Base-by-base conservation (phyloP, 768 basidiomycete species). In the Royoungia palumana region DNA sequence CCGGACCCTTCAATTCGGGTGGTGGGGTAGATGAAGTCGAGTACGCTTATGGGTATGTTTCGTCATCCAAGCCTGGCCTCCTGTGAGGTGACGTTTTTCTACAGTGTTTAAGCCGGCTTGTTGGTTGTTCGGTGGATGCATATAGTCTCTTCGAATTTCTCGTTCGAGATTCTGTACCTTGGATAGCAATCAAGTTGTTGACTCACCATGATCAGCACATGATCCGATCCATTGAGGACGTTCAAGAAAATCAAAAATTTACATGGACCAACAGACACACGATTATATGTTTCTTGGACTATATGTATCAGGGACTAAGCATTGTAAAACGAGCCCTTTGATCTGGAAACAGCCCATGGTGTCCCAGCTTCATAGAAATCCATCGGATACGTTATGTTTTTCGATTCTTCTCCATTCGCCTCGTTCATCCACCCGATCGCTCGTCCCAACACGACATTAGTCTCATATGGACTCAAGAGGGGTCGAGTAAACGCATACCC, bases 401-500 rank as follows among this genome's bases (percentile, higher is more conserved):
- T 60, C 50, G 54, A 42, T 28, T 49, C 42, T 32, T 50, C 51
- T 44, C 58, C 55, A n/a, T 44, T 63, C 12, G 30, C 53, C 43
- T 67, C 62, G 17, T 75, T 71, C 67, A 78, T 78, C 93, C 92
- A 93, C 22, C 86, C 82, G 43, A 76, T 75, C 1, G 89, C 51
- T 46, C 40, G 53, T 25, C 69, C 90, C 2, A 96, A 75, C 11
- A 85, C 93, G 2, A 98, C 89, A 5, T 85, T 82, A 0, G 89
- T 86, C 68, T 98, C 96, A 63, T 97, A 99, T 1, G 95, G 94
- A 58, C 85, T 94, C 30, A 99, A 70, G 41, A 98, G 72, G 3
- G 96, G 96, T 19, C 79, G 74, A 46, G 85, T 75, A 70, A 99
- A 99, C 1, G 95, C 96, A 62, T 94, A 94, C 4, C 96, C 96